A percentile compares a stretch with the other conserved stretches of the same genome.
Conservation (phyloP, 306 rosid species). For the Castanea mollissima region DNA sequence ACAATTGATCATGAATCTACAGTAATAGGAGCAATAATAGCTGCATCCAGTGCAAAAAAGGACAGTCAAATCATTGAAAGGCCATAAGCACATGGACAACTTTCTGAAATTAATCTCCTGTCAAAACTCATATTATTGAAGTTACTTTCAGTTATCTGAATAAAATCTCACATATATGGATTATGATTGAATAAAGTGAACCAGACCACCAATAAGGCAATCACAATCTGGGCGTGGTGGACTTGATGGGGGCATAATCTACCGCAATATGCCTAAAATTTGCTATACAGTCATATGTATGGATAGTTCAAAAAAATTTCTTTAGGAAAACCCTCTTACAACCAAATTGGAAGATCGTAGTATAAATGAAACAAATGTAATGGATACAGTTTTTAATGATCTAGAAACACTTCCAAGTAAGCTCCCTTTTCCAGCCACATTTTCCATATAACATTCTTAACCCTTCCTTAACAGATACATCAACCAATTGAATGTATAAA, state of each 20-base stretch:
- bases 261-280: neutral
- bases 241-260: neutral
- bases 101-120: neutral
- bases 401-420: neutral
- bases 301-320: neutral
- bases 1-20: neutral
- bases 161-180: neutral
- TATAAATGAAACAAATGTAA: neutral
- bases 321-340: too few relatives aligned
- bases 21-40: neutral
- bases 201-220: neutral
- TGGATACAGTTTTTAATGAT: neutral
- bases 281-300: neutral
- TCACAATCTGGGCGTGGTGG: neutral
- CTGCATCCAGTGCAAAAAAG: neutral
- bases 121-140: neutral
- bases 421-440: neutral
- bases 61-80: neutral
- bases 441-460: neutral
- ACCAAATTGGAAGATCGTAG: neutral
- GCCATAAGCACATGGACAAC: neutral
- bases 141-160: neutral
- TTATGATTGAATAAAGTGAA: neutral
- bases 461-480: neutral
- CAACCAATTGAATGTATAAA: neutral